Conservation (phyloP, 805 yeast genomes). For the Barnettozyma sucrosica region DNA sequence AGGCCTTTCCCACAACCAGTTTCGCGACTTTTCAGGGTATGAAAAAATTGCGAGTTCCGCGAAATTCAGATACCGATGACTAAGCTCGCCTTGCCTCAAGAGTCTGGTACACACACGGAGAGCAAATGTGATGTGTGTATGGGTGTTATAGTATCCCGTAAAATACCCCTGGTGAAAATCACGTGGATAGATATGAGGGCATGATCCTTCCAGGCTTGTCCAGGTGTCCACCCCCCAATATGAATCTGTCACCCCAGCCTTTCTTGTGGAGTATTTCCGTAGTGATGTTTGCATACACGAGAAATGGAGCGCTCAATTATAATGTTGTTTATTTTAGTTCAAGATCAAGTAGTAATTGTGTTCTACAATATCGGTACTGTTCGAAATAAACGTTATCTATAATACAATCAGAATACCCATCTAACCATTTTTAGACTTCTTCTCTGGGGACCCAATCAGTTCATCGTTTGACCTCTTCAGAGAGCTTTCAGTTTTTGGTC, state of each 20-base stretch:
- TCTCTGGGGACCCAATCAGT: constrained; percentile 28
- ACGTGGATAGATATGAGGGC: not conserved
- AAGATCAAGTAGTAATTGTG: not conserved
- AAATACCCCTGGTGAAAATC: not conserved
- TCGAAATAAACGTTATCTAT: not conserved
- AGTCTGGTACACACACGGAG: not conserved
- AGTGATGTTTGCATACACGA: too few species aligned
- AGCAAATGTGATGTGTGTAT: not conserved
- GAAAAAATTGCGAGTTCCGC: not conserved
- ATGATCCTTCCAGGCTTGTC: too few species aligned
- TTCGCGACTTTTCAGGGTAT: constrained; percentile 5
- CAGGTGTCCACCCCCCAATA: too few species aligned
- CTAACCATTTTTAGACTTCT: constrained; percentile 19
- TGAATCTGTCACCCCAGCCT: too few species aligned
- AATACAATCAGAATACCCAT: not conserved
- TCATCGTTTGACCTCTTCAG: constrained; percentile 24
- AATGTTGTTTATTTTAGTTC: too few species aligned
- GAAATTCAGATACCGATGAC: not conserved
- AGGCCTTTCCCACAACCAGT: not conserved
- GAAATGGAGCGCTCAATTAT: too few species aligned
- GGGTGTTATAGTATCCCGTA: not conserved
- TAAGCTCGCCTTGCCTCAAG: not conserved
- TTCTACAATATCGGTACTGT: not conserved
- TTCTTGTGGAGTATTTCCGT: too few species aligned
- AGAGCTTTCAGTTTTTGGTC: constrained; percentile 8